Conservation (phyloP, 129 eudicot genomes). For the Chrysanthemum lavandulifolium region DNA sequence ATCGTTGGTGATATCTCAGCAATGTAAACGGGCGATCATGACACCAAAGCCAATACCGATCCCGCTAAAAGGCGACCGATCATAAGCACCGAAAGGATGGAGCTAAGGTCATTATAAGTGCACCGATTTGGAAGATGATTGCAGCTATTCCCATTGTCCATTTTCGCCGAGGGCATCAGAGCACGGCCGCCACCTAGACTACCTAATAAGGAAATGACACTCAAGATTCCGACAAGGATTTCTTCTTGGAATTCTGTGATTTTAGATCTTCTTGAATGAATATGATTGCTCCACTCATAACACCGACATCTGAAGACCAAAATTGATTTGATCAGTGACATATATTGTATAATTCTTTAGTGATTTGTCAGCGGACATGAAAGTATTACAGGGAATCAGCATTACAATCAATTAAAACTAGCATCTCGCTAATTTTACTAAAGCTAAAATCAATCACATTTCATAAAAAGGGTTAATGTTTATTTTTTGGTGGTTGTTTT, state of each 20-base stretch:
- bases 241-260: slow-evolving; percentile 81
- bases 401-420: not conserved
- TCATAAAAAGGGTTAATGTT: too few relatives aligned
- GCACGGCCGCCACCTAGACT: slow-evolving; percentile 76
- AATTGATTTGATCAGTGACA: not conserved
- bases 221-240: slow-evolving; percentile 65
- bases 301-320: slow-evolving; percentile 69
- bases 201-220: slow-evolving; percentile 75
- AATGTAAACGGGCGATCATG: slow-evolving; percentile 83
- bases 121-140: slow-evolving; percentile 63
- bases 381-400: not conserved
- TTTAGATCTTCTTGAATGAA: slow-evolving; percentile 70
- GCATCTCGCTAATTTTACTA: too few relatives aligned
- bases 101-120: slow-evolving; percentile 74
- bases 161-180: slow-evolving; percentile 85
- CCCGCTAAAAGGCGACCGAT: slow-evolving; percentile 71
- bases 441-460: too few relatives aligned
- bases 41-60: slow-evolving; percentile 83
- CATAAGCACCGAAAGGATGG: slow-evolving; percentile 59
- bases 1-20: slow-evolving; percentile 75
- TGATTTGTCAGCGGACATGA: not conserved
- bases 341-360: slow-evolving; percentile 1
- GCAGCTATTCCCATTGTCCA: slow-evolving; percentile 95
- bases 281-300: slow-evolving; percentile 89
- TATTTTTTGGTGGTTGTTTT: too few relatives aligned